Evolutionary conservation across 371 early-diverging fungal species (phyloP), one percentile per base, ranked within the genome.

Genomic region (Parasitella parasitica): DNA sequence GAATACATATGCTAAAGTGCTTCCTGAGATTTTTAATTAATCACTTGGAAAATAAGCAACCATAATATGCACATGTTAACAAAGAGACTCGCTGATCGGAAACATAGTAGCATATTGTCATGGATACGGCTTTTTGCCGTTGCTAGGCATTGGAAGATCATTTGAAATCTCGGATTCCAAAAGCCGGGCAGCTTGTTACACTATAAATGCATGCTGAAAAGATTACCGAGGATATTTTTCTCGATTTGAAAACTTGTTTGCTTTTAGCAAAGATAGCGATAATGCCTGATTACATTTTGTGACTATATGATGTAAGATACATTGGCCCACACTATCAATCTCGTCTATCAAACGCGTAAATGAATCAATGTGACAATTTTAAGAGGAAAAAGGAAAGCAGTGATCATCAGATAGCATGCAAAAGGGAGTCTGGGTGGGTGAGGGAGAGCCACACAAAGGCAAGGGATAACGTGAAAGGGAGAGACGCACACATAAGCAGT

Each of bases 361-460:
- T 46, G 24, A 46, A 46, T 46, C 46, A 46, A 46, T 46, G 46
- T 46, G 46, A 46, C 46, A 24, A 46, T 46, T 46, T 46, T 46
- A 24, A 22, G 9, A 46, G 46, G 46, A 12, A 46, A 46, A 46
- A 46, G 24, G 46, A 12, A 46, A 46, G 24, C 20, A 46, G 46
- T 20, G 43, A 43, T 24, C 24, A 38, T 38, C 15, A 38, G n/a
- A 38, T 13, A 30, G 38, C 36, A 34, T 4, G 34, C 34, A 13
- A 9, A 9, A 36, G 15, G 36, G 8, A 15, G 37, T n/a, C n/a
- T n/a, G n/a, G n/a, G n/a, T n/a, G 15, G 4, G 1, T 36, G 37
- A 0, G 37, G 37, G 34, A n/a, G n/a, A 32, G 32, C 32, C 32
- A 30, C 8, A 8, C 8, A 30, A 30, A 5, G 32, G 5, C 6